Evolutionary conservation across 2,329 filamentous ascomycete species (phyloP).

Genomic region (Aspergillus eucalypticola): DNA sequence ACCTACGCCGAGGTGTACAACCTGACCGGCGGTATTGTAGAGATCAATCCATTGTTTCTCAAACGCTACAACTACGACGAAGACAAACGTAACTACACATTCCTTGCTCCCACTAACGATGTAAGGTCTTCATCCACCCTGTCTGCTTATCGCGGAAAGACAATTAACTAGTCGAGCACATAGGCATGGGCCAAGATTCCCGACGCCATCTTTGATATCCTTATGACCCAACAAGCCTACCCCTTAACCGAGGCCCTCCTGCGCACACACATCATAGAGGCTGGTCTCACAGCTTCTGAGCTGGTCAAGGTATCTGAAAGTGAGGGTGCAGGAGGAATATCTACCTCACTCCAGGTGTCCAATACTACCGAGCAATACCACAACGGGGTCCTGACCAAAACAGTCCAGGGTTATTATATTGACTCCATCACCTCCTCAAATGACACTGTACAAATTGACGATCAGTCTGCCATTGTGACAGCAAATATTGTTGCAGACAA

Average conservation of each 20-base stretch:
- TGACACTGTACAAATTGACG: not conserved
- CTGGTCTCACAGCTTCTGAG: not conserved
- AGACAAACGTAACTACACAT: constrained; percentile 2
- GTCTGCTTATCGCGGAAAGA: too few species aligned
- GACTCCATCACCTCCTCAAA: not conserved
- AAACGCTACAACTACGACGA: not conserved
- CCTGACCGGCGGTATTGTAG: not conserved
- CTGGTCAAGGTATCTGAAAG: not conserved
- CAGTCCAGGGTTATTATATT: not conserved
- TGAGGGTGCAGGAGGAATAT: not conserved
- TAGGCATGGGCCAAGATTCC: too few species aligned
- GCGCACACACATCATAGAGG: constrained; percentile 3
- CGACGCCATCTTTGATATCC: not conserved
- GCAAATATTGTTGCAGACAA: not conserved
- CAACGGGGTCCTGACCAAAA: not conserved
- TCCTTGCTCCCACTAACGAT: not conserved
- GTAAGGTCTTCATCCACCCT: not conserved
- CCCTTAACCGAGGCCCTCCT: not conserved
- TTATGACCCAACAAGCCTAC: not conserved
- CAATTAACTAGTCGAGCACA: too few species aligned
- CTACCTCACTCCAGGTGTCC: not conserved
- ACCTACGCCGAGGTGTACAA: not conserved
- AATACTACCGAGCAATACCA: not conserved
- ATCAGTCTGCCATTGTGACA: not conserved
- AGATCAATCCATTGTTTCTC: not conserved